Conservation (phyloP, 2,329 filamentous ascomycete species). For the Monosporascus ibericus region DNA sequence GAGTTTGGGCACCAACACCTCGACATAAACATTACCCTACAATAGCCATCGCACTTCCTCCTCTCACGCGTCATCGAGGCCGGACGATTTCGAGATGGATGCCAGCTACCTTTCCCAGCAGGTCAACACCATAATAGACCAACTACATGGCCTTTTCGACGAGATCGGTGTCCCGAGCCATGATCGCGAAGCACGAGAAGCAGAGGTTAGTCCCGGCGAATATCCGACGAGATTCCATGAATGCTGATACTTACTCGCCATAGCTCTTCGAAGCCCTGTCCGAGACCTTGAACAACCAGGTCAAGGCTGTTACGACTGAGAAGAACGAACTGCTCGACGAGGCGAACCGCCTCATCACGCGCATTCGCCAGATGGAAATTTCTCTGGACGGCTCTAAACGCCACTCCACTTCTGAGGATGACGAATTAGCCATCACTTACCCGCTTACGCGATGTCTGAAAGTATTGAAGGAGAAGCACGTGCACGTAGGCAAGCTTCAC, state of each 20-base stretch:
- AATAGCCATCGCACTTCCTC: neutral
- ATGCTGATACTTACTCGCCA: constrained; percentile 10
- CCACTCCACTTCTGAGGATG: constrained; percentile 53
- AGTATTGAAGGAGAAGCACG: constrained; percentile 78
- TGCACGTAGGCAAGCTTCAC: constrained; percentile 72
- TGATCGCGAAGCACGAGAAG: constrained; percentile 84
- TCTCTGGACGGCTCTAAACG: constrained; percentile 74
- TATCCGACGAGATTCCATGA: neutral
- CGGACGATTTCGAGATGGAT: constrained; percentile 55
- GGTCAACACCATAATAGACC: constrained; percentile 87
- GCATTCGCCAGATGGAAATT: constrained; percentile 88
- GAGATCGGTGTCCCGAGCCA: constrained; percentile 93
- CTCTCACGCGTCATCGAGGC: neutral
- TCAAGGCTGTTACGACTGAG: constrained; percentile 77
- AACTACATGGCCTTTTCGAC: constrained; percentile 91
- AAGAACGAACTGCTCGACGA: constrained; percentile 90
- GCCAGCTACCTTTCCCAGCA: constrained; percentile 90
- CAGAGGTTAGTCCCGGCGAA: constrained; percentile 59
- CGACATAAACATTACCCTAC: neutral
- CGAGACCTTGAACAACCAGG: constrained; percentile 84
- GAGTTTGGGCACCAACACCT: constrained; percentile 1
- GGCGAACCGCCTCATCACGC: constrained; percentile 75
- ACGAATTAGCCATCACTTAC: constrained; percentile 71
- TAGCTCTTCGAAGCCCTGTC: constrained; percentile 90
- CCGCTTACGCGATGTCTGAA: constrained; percentile 77